Evolutionary conservation across 495 filamentous ascomycete species (phyloP), one percentile per base, ranked within the genome.

Genomic region (Hyaloscypha finlandica): DNA sequence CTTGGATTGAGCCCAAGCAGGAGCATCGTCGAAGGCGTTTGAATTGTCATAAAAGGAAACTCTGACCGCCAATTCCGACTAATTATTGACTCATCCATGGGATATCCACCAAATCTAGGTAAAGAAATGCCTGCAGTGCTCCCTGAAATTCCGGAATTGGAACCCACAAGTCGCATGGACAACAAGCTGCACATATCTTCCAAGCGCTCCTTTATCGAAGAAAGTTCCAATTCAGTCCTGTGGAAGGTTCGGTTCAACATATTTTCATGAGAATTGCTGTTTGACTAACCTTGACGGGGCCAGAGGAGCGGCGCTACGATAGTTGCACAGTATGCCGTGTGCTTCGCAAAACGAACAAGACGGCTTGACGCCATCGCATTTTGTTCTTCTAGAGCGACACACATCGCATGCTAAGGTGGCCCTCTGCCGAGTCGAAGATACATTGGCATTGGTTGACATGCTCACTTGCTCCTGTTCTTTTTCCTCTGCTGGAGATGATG

Each of bases 41-140:
- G 65, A 37, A 68, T 68, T 8, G 65, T 68, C 65, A 68, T 63
- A 33, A 68, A 68, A 20, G 65, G 65, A 25, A 68, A 68, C 42
- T 68, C 65, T 4, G 12, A 45, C 33, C 65, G 63, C 65, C 65
- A 68, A 31, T 63, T n/a, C 19, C 65, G 65, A 60, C 65, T 68
- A 25, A 68, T 68, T 48, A 68, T 63, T 14, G 45, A 63, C 35
- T 68, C 65, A 58, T 68, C 58, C 3, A 68, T 11, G 29, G 65
- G 65, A 33, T 68, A 68, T 4, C 48, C 65, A 20, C 14, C 20
- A 4, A 64, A 64, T 56, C 29, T 20, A 31, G 62, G 62, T n/a
- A 64, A 55, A 3, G 19, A 12, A 30, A 64, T 56, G 35, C 31
- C 62, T 32, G 32, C 22, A 20, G 11, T 8, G 20, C n/a, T 64